Conservation (phyloP, 1,139 yeast species). For the Hemisphaericaspora xylofermentans region DNA sequence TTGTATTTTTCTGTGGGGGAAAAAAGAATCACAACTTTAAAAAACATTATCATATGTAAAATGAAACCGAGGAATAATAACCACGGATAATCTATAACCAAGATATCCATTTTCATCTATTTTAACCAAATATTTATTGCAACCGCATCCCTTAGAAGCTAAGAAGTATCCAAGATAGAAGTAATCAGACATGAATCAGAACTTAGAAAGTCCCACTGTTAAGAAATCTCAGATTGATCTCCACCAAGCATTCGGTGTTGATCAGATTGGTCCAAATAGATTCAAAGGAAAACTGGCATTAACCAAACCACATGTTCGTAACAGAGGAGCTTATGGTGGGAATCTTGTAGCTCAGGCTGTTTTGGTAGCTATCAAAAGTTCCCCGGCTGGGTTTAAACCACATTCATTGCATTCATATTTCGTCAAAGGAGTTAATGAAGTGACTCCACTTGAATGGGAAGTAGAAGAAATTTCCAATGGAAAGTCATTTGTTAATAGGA, state of each 20-base stretch:
- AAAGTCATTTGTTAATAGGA: constrained; percentile 56
- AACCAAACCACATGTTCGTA: constrained; percentile 22
- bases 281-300: constrained; percentile 25
- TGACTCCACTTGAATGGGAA: constrained; percentile 30
- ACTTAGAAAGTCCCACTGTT: neutral
- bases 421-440: constrained; percentile 24
- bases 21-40: no score
- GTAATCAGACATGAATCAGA: constrained; percentile 9
- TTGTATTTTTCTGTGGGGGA: no score
- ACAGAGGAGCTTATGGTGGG: constrained; percentile 37
- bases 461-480: constrained; percentile 48
- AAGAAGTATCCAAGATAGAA: no score
- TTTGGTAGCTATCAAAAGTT: constrained; percentile 28
- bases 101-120: no score
- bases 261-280: constrained; percentile 17
- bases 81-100: constrained; percentile 33
- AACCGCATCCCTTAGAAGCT: no score
- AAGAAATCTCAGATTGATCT: constrained; percentile 1
- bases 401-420: constrained; percentile 37
- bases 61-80: constrained; percentile 6
- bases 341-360: constrained; percentile 35
- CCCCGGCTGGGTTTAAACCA: constrained; percentile 31
- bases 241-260: constrained; percentile 21
- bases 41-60: neutral
- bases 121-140: no score